Evolutionary conservation across 176 grass and related monocot species (phyloP), one percentile per base, ranked within the genome.

Genomic region (Rhynchospora breviuscula): DNA sequence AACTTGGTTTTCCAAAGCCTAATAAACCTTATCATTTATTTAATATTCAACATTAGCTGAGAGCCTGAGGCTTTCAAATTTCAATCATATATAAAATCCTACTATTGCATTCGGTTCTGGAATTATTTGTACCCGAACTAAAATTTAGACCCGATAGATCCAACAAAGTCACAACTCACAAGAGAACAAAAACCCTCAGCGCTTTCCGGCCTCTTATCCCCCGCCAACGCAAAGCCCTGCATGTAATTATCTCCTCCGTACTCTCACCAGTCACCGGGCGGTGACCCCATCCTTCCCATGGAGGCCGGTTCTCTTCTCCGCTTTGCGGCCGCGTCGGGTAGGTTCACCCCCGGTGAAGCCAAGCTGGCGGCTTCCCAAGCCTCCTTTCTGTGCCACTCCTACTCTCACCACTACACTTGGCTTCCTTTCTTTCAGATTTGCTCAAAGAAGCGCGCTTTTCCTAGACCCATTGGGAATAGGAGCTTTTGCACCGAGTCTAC

Each of bases 341-440:
- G 69, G n/a, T 48, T 74, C 70, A 40, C 64, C 26, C 4, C 64
- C 29, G 76, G 65, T 18, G 87, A 81, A 75, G 64, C 83, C 76
- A 80, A 79, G 75, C 10, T 56, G 40, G 49, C 71, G 14, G 82
- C 85, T 10, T n/a, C 71, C 71, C 80, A 78, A 23, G 79, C 85
- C 45, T 78, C 91, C 83, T 90, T 87, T 45, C 89, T 89, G 85
- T 92, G 91, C 80, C 88, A 85, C 57, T 91, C 93, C 85, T 87
- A 79, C 23, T 7, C 81, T 47, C 57, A 4, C 4, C 19, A 8
- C 7, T 79, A 8, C 29, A 3, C 43, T 19, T 80, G 59, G 64
- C 61, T 52, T 61, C 52, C 59, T 63, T 69, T 17, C 56, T 81
- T 43, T 15, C 71, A 88, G 90, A 88, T 84, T 61, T 79, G 83